Evolutionary conservation across 768 basidiomycete species (phyloP).

Genomic region (Mrakia gelida): DNA sequence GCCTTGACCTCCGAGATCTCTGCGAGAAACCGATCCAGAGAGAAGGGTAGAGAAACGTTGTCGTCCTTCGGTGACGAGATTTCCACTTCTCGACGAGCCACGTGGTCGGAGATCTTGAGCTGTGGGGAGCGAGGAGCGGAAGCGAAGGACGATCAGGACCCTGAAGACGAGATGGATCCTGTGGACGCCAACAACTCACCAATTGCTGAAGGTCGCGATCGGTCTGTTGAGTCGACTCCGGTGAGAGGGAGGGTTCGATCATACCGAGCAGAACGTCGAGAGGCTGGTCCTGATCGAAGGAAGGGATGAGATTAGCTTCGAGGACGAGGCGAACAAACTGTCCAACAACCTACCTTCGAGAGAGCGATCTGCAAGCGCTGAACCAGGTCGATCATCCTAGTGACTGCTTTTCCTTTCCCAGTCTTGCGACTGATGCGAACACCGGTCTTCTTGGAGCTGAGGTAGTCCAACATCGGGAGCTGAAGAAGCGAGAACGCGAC

Average conservation of each 20-base stretch:
- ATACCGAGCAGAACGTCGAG: not conserved
- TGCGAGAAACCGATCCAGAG: not conserved
- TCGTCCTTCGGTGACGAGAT: not conserved
- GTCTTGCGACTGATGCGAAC: not conserved
- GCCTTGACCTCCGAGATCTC: not conserved
- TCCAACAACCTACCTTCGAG: not conserved
- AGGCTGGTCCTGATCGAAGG: not conserved
- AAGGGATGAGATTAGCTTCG: not conserved
- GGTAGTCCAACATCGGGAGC: not conserved
- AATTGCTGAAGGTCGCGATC: not conserved
- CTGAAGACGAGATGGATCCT: not conserved
- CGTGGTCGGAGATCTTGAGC: not conserved
- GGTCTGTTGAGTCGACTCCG: not conserved
- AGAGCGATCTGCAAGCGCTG: not conserved
- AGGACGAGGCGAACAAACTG: not conserved
- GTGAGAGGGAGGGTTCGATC: not conserved
- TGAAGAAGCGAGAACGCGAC: not conserved
- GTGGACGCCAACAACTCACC: not conserved
- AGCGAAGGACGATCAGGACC: not conserved
- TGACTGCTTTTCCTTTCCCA: not conserved
- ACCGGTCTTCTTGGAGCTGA: not conserved
- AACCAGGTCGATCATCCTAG: not conserved
- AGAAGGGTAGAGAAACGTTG: not conserved
- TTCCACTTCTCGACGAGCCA: not conserved
- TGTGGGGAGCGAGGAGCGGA: not conserved